Evolutionary conservation across 495 filamentous ascomycete genomes (phyloP), one percentile per base, ranked within the genome.

Genomic region (Penicillium lagena): DNA sequence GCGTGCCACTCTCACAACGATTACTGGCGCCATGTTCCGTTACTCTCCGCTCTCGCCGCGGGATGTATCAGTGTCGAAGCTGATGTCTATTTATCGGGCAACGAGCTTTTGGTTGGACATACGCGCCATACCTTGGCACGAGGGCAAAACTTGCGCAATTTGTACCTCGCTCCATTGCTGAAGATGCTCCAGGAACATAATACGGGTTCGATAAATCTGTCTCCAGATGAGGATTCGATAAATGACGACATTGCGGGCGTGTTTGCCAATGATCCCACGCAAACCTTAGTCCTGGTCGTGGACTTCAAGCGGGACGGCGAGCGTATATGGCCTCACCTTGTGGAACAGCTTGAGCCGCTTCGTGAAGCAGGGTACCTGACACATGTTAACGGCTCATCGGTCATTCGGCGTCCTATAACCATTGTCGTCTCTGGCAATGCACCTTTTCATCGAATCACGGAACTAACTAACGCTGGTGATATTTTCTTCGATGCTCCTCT

Each of bases 401-500:
- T 74, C 6, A 51, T 69, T 13, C 38, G 44, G 17, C 59, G 71
- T 15, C 68, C 71, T 0, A 58, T 76, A 28, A 72, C 68, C 4
- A 56, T 73, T 9, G 67, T 75, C 9, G 15, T 17, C 15, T 17
- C 80, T 0, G 87, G 88, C 12, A 72, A 76, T 43, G 76, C 80
- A 0, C 77, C 81, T 0, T 83, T 70, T 35, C 30, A 68, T 4
- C 48, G 45, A 11, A 34, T 60, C 8, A 49, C 62, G 10, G 13
- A 56, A 1, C 79, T 78, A 39, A 39, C 66, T 15, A 71, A 65
- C 6, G 71, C 77, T 42, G 67, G 79, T 7, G 81, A 85, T 56
- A 71, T 80, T 35, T 87, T 89, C 63, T 85, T 80, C 53, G 87
- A 89, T 52, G 82, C 85, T 1, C 83, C 83, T 0, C 65, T 85